A percentile compares a stretch with the other conserved stretches of the same genome.
These are phyloP conservation scores for Solanum tarapatanum DNA, from an alignment of 257 asterid genomes.

Conservation along the genomic window DNA sequence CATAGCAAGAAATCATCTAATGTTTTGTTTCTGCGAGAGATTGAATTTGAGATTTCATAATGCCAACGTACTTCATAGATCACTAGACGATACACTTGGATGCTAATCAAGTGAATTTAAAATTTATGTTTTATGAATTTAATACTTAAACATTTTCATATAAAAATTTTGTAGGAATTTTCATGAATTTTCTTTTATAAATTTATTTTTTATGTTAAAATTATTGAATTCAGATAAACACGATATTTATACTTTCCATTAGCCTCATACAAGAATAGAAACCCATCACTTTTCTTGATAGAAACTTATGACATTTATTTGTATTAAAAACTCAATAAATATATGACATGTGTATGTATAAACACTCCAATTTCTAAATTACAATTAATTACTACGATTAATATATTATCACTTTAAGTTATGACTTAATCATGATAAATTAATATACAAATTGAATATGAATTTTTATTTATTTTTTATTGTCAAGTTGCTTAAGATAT, in stretches of 20 bases:
- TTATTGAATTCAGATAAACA: no score
- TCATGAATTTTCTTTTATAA: not conserved
- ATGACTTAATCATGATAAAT: not conserved
- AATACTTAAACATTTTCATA: not conserved
- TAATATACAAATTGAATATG: not conserved
- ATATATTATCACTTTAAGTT: no score
- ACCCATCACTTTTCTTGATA: not conserved
- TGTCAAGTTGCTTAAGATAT: not conserved
- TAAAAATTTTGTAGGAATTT: not conserved
- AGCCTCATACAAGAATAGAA: not conserved
- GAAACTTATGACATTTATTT: not conserved
- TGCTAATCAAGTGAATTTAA: no score
- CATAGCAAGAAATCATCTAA: no score
- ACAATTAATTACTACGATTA: no score
- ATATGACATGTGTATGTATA: not conserved
- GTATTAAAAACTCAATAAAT: not conserved
- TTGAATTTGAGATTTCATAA: not conserved
- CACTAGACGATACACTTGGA: no score
- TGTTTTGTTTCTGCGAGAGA: fast-evolving
- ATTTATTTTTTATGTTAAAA: not conserved
- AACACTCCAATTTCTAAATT: not conserved
- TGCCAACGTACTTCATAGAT: not conserved
- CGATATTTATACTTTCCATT: not conserved
- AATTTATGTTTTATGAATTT: not conserved
- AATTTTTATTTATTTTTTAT: not conserved